Percentiles rank a stretch among this genome's conserved stretches.
Evolutionary conservation across 2,329 filamentous ascomycete species (phyloP).

Genomic region (Alternaria ethzedia): DNA sequence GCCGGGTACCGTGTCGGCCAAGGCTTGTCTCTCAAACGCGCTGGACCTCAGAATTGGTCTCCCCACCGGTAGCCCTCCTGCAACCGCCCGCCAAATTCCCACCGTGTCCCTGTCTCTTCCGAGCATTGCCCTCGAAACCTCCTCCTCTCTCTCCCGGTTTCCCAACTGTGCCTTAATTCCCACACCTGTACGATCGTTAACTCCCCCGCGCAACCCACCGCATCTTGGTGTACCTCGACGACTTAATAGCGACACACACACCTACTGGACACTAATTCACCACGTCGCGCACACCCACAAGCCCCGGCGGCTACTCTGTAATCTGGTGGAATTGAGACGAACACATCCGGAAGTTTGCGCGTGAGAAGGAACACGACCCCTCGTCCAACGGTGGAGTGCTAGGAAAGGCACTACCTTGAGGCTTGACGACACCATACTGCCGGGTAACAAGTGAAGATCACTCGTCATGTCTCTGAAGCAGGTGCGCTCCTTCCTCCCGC

Average conservation of each 20-base stretch:
- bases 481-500: conserved; percentile 34
- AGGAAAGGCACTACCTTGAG: conserved; percentile 30
- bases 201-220: conserved; percentile 6
- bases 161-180: conserved; percentile 31
- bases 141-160: conserved; percentile 20
- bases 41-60: conserved; percentile 46
- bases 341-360: conserved; percentile 23
- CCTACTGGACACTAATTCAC: conserved; percentile 18
- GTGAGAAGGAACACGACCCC: conserved; percentile 28
- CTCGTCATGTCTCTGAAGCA: conserved; percentile 59
- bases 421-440: conserved; percentile 51
- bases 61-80: conserved; percentile 44
- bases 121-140: conserved; percentile 37
- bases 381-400: conserved; percentile 34
- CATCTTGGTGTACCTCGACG: conserved; percentile 14
- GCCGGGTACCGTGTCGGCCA: conserved; percentile 35
- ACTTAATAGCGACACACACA: conserved; percentile 23
- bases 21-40: conserved; percentile 43
- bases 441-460: conserved; percentile 44
- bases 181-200: conserved; percentile 30
- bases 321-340: conserved; percentile 17
- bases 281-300: conserved; percentile 19
- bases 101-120: conserved; percentile 38
- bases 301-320: conserved; percentile 42
- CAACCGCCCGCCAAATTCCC: conserved; percentile 46